These are phyloP conservation scores for Nidularia sp. DNA, from an alignment of 768 basidiomycete genomes.

Conservation along the genomic window DNA sequence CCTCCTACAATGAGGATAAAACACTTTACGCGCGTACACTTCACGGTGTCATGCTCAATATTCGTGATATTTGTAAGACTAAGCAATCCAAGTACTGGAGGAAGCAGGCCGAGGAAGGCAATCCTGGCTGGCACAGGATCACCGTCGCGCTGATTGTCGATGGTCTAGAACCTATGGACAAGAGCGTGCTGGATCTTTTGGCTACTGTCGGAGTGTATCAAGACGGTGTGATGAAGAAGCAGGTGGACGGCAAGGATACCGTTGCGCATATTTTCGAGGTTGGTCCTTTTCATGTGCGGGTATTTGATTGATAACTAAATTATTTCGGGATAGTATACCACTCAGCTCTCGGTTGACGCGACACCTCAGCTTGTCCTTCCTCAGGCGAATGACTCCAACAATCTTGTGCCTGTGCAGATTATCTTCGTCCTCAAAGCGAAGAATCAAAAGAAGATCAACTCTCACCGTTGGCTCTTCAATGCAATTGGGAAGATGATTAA, in stretches of 20 bases:
- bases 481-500: conserved; percentile 82
- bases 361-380: conserved; percentile 90
- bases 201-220: conserved; percentile 92
- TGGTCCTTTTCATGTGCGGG: conserved; percentile 5
- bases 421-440: conserved; percentile 90
- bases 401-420: conserved; percentile 89
- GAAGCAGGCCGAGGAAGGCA: conserved; percentile 75
- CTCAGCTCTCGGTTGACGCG: conserved; percentile 89
- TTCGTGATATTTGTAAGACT: conserved; percentile 95
- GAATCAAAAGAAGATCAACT: conserved; percentile 95
- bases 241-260: conserved; percentile 82
- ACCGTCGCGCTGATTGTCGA: conserved; percentile 88
- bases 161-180: conserved; percentile 94
- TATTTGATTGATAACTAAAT: conserved; percentile 1
- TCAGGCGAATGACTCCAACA: conserved; percentile 85
- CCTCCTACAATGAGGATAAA: conserved; percentile 92
- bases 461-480: conserved; percentile 95
- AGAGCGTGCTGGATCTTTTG: conserved; percentile 84
- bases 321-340: conserved; percentile 72
- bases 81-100: conserved; percentile 94
- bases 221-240: conserved; percentile 93
- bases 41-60: conserved; percentile 96
- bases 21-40: conserved; percentile 87
- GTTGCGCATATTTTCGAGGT: conserved; percentile 97
- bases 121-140: conserved; percentile 88